Conservation (phyloP, 176 grass and related monocot genomes). For the Bromus sterilis region DNA sequence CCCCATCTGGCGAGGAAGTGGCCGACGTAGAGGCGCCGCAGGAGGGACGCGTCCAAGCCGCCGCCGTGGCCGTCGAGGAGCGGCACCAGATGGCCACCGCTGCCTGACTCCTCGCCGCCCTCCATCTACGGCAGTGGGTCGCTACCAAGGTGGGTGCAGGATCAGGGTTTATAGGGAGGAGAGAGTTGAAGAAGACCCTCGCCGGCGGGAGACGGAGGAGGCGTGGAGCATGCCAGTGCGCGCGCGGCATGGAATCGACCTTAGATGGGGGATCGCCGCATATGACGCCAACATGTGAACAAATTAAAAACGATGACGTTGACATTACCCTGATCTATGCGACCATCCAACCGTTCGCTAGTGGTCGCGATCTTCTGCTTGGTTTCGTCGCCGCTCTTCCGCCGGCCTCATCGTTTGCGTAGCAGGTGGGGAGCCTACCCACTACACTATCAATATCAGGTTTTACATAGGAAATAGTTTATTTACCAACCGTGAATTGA, state of each 20-base stretch:
- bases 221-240: background rate
- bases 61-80: background rate
- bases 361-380: background rate
- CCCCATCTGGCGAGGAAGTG: constrained; percentile 90
- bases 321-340: background rate
- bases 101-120: background rate
- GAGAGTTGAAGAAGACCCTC: background rate
- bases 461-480: no score
- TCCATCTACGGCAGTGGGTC: background rate
- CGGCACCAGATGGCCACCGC: constrained; percentile 6
- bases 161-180: background rate
- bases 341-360: background rate
- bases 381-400: background rate
- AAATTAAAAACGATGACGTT: background rate
- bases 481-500: no score
- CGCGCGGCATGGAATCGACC: no score
- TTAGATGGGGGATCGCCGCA: no score
- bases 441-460: no score
- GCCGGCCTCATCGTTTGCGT: background rate
- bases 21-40: constrained; percentile 63
- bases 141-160: background rate
- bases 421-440: background rate
- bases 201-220: background rate
- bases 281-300: no score
- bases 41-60: constrained; percentile 16